phyloP scores from a whole-genome alignment of 768 basidiomycete species.

The Sarcodon aspratus region DNA sequence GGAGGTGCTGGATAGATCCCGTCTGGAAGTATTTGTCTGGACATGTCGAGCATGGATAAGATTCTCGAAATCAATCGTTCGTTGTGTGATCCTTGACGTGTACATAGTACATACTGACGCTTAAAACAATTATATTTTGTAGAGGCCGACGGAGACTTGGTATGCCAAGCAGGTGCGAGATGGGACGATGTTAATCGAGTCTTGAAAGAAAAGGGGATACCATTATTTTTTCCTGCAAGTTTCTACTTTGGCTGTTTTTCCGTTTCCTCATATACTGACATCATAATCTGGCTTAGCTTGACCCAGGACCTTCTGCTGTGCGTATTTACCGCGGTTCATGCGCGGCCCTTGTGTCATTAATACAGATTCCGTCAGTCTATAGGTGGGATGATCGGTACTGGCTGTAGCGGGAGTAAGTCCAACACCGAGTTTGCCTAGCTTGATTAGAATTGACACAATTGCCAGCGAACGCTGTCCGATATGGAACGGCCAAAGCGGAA shows the following conservation, averaged over 20 bases:
- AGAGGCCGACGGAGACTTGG: conserved; percentile 64
- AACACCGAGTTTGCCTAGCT: background rate
- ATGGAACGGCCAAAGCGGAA: conserved; percentile 78
- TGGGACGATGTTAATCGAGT: conserved; percentile 75
- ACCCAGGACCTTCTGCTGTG: conserved; percentile 37
- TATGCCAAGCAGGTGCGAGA: conserved; percentile 62
- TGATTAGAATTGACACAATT: background rate
- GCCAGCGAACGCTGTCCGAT: conserved; percentile 68
- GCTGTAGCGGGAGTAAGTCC: conserved; percentile 70
- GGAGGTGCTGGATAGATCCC: conserved; percentile 15
- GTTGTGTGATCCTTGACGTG: conserved; percentile 4
- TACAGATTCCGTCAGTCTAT: conserved; percentile 38
- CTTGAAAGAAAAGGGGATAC: conserved; percentile 55
- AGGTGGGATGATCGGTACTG: conserved; percentile 83
- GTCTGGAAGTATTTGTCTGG: conserved; percentile 51
- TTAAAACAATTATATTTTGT: background rate
- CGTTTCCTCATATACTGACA: background rate
- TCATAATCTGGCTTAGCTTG: conserved; percentile 10
- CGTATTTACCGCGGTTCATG: conserved; percentile 10
- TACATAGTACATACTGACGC: conserved; percentile 13
- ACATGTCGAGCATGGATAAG: conserved; percentile 51
- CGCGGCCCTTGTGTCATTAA: background rate
- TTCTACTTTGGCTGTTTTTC: background rate
- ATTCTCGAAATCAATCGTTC: conserved; percentile 43
- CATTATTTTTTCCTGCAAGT: conserved; percentile 78